Percentiles rank a stretch among this genome's conserved stretches.
Conservation (phyloP, 345 rosid species). For the Laguncularia racemosa region DNA sequence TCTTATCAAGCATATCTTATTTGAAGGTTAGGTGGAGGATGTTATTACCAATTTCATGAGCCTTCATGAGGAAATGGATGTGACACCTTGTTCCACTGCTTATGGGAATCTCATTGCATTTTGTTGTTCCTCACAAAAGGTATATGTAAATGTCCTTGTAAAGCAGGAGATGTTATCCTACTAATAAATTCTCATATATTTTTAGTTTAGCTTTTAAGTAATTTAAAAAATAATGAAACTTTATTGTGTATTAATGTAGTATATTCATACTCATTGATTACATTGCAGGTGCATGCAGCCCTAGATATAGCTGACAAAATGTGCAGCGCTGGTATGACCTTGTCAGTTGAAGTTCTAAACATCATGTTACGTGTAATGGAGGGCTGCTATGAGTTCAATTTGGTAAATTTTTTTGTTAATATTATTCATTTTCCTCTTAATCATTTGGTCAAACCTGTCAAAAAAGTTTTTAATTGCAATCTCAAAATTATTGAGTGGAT, state of each 20-base stretch:
- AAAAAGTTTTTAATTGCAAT: too few species aligned
- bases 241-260: background rate
- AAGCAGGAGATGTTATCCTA: background rate
- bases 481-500: too few species aligned
- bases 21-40: constrained; percentile 51
- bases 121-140: constrained; percentile 54
- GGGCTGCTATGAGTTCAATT: constrained; percentile 46
- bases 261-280: constrained; percentile 10
- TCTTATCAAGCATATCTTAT: background rate
- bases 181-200: background rate
- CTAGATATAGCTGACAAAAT: constrained; percentile 62
- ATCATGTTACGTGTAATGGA: constrained; percentile 47
- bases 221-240: background rate
- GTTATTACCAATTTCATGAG: constrained; percentile 43
- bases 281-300: constrained; percentile 61
- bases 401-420: constrained; percentile 36
- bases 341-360: constrained; percentile 41
- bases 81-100: constrained; percentile 49
- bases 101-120: constrained; percentile 50
- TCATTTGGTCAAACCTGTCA: too few species aligned
- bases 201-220: background rate
- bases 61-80: constrained; percentile 47
- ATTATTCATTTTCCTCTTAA: background rate
- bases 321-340: constrained; percentile 40
- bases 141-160: constrained; percentile 12